phyloP scores from a whole-genome alignment of 2,329 filamentous ascomycete species.

The Cladophialophora immunda region DNA sequence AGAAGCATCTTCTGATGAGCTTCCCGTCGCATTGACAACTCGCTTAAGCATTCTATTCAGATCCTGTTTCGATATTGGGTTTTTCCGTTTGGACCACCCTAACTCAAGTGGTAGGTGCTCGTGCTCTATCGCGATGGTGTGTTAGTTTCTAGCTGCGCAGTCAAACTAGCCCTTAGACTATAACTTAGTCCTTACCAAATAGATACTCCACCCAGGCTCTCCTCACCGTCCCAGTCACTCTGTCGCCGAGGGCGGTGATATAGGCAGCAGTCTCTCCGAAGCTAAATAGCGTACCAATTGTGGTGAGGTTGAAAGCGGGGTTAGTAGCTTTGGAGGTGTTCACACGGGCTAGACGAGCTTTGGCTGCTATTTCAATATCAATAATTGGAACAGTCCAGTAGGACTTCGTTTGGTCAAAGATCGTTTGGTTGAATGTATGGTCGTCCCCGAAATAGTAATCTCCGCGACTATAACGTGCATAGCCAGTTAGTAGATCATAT shows the following conservation, averaged over 20 bases:
- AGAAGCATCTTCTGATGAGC: too few relatives aligned
- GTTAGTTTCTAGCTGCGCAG: too few relatives aligned
- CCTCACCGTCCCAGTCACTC: background rate
- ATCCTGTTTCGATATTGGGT: too few relatives aligned
- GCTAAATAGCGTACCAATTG: background rate
- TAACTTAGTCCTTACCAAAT: background rate
- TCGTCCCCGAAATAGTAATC: constrained; percentile 1
- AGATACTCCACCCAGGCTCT: background rate
- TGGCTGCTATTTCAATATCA: background rate
- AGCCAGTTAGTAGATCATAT: too few relatives aligned
- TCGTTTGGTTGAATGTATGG: background rate
- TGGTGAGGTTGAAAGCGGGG: background rate
- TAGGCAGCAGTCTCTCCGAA: background rate
- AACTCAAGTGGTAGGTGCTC: too few relatives aligned
- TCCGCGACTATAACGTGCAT: too few relatives aligned
- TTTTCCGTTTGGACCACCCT: too few relatives aligned
- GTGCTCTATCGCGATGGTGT: too few relatives aligned
- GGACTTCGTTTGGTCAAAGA: background rate
- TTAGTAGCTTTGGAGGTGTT: background rate
- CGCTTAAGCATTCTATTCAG: too few relatives aligned
- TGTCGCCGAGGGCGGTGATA: background rate
- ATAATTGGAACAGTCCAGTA: background rate
- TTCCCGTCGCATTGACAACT: too few relatives aligned
- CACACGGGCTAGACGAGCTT: background rate
- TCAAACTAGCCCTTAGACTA: too few relatives aligned